Conservation (phyloP, 129 eudicot species). For the Mikania micrantha region DNA sequence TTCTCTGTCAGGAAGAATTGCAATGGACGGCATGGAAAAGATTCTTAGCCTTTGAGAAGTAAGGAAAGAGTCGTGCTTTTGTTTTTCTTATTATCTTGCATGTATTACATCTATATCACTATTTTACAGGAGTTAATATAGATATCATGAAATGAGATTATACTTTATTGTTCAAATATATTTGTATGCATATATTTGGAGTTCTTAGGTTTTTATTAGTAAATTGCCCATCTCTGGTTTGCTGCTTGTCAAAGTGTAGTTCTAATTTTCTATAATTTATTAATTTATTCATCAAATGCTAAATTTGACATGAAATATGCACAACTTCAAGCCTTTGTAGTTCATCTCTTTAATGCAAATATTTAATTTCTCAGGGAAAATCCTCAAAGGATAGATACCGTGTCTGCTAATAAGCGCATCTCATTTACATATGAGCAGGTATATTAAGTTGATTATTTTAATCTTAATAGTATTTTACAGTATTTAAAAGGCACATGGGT, state of each 20-base stretch:
- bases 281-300: background rate
- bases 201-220: background rate
- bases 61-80: conserved; percentile 27
- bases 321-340: background rate
- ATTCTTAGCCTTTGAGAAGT: conserved; percentile 85
- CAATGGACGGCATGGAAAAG: conserved; percentile 97
- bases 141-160: background rate
- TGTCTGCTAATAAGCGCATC: conserved; percentile 74
- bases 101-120: background rate
- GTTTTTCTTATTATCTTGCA: conserved; percentile 4
- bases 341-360: background rate
- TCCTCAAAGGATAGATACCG: conserved; percentile 92
- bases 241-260: background rate
- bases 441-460: background rate
- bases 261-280: background rate
- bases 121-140: background rate
- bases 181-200: background rate
- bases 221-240: background rate
- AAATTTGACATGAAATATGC: background rate
- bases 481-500: background rate
- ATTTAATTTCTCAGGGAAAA: conserved; percentile 57
- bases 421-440: conserved; percentile 97
- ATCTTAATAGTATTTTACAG: conserved; percentile 1
- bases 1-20: conserved; percentile 69
- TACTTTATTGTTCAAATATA: background rate